A percentile compares a stretch with the other conserved stretches of the same genome.
Evolutionary conservation across 2,329 filamentous ascomycete species (phyloP).

Genomic region (Aspergillus fumigatiaffinis): DNA sequence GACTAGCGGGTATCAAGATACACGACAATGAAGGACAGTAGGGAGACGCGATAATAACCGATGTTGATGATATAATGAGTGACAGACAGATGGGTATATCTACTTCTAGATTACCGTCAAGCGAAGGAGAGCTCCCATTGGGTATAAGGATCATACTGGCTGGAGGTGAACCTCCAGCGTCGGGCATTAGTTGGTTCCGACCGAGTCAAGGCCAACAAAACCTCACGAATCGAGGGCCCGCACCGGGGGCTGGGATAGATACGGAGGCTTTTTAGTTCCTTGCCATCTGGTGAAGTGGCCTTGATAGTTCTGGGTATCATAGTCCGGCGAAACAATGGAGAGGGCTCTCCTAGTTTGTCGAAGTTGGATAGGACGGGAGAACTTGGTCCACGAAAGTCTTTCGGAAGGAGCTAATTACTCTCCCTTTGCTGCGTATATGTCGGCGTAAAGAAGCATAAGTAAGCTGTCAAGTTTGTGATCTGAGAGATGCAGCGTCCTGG

Average conservation of each 20-base stretch:
- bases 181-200: background rate
- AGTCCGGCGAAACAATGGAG: background rate
- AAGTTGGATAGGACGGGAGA: background rate
- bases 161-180: background rate
- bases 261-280: background rate
- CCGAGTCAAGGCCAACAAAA: background rate
- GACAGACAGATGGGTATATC: background rate
- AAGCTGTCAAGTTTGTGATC: slow-evolving; percentile 3
- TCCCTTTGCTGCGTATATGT: background rate
- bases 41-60: background rate
- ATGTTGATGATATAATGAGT: background rate
- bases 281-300: background rate
- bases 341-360: background rate
- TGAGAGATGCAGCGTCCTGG: slow-evolving; percentile 18
- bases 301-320: background rate
- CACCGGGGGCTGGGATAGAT: no score
- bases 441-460: background rate
- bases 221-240: background rate
- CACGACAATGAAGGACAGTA: background rate
- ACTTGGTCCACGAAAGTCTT: background rate
- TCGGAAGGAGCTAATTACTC: background rate
- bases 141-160: background rate
- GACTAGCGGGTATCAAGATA: background rate
- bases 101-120: background rate
- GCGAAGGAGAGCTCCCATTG: background rate